These are phyloP conservation scores for Candida succiphila DNA, from an alignment of 805 yeast species.

Conservation along the genomic window DNA sequence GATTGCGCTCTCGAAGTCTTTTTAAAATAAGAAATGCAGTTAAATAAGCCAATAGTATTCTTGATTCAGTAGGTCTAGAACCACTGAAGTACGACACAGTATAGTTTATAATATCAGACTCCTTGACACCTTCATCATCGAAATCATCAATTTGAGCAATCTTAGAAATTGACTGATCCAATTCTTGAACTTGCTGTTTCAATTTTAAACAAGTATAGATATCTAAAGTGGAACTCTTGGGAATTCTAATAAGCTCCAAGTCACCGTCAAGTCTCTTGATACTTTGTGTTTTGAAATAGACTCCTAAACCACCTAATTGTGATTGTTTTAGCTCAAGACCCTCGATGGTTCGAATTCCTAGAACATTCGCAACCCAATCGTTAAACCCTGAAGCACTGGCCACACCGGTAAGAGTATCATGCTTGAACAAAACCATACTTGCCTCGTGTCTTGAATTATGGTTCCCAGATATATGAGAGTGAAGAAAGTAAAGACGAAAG, in stretches of 20 bases:
- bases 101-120: constrained; percentile 6
- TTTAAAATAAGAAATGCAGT: constrained; percentile 10
- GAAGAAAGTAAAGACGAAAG: no score
- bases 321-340: constrained; percentile 9
- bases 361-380: constrained; percentile 5
- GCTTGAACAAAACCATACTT: no score
- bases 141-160: background rate
- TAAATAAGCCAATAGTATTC: constrained; percentile 15
- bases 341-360: constrained; percentile 5
- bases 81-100: constrained; percentile 9
- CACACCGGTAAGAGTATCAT: background rate
- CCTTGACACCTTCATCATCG: constrained; percentile 1
- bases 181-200: background rate
- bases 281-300: constrained; percentile 14
- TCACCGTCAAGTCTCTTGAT: background rate
- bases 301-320: constrained; percentile 25
- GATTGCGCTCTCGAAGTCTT: constrained; percentile 1
- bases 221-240: constrained; percentile 20
- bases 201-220: constrained; percentile 19
- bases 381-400: background rate
- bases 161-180: no score
- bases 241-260: constrained; percentile 29
- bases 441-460: no score
- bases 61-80: constrained; percentile 13
- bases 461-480: no score